These are phyloP conservation scores for Datura wrightii DNA, from an alignment of 257 asterid genomes.

Conservation along the genomic window DNA sequence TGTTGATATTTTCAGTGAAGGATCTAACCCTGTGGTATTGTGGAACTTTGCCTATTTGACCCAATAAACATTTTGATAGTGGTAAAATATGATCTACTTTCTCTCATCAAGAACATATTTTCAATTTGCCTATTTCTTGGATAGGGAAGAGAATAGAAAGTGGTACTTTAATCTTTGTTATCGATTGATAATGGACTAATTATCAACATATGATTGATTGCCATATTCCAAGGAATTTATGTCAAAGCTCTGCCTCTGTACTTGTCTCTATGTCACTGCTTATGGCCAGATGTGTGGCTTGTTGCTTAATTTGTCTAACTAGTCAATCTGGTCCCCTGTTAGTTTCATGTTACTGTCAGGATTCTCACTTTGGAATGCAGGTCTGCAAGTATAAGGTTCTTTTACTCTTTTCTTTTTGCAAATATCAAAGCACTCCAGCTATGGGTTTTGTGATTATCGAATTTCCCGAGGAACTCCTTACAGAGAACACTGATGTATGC, in stretches of 20 bases:
- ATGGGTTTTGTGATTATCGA: background rate
- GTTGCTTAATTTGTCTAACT: background rate
- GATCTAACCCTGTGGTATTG: background rate
- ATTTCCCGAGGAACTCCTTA: background rate
- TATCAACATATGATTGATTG: slow-evolving; percentile 5
- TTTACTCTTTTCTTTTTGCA: background rate
- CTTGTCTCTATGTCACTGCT: background rate
- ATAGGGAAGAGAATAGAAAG: background rate
- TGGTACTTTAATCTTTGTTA: background rate
- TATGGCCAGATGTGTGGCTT: background rate
- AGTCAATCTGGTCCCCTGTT: slow-evolving; percentile 1
- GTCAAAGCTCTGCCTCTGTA: background rate
- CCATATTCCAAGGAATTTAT: background rate
- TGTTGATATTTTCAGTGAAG: background rate
- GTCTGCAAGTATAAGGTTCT: background rate
- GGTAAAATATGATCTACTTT: background rate
- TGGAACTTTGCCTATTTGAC: background rate
- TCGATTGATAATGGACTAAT: background rate
- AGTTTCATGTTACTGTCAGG: background rate
- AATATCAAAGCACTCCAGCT: background rate
- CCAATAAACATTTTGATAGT: background rate
- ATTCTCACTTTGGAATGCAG: background rate
- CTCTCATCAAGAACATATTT: background rate
- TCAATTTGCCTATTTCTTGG: background rate
- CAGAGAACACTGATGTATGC: background rate